phyloP scores from a whole-genome alignment of 768 basidiomycete species.

The Russula lepida region DNA sequence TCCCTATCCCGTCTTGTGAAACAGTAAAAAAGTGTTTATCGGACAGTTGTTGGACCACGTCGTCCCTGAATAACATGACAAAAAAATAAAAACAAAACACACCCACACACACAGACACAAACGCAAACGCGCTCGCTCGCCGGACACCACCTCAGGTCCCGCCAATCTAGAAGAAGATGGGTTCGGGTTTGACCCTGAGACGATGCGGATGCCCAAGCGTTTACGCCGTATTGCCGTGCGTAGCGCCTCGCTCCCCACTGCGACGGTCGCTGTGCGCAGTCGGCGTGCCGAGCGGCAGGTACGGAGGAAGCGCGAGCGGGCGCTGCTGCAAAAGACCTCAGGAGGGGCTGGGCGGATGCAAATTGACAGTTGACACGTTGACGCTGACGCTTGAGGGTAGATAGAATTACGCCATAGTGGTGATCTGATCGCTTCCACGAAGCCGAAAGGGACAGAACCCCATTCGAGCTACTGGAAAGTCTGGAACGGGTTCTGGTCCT shows the following conservation, averaged over 20 bases:
- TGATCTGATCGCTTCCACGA: no score
- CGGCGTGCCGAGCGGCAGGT: conserved; percentile 2
- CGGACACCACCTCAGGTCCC: background rate
- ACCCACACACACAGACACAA: conserved; percentile 6
- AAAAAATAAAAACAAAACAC: no score
- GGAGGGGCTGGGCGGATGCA: conserved; percentile 4
- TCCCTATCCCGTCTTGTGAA: background rate
- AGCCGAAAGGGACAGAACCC: no score
- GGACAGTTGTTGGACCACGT: background rate
- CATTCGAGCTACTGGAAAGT: no score
- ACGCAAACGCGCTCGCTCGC: conserved; percentile 15
- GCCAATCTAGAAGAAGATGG: background rate
- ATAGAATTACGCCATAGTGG: no score
- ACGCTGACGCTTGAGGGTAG: no score
- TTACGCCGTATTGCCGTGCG: conserved; percentile 7
- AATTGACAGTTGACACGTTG: background rate
- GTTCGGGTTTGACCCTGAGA: background rate
- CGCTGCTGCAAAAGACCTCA: background rate
- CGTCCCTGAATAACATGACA: background rate
- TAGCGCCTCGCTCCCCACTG: conserved; percentile 1
- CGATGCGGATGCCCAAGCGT: conserved; percentile 8
- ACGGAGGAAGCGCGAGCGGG: conserved; percentile 7
- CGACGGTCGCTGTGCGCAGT: background rate
- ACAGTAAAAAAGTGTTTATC: background rate
- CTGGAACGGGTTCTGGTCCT: no score